Evolutionary conservation across 2,329 filamentous ascomycete species (phyloP).

Genomic region (Talaromyces piceae): DNA sequence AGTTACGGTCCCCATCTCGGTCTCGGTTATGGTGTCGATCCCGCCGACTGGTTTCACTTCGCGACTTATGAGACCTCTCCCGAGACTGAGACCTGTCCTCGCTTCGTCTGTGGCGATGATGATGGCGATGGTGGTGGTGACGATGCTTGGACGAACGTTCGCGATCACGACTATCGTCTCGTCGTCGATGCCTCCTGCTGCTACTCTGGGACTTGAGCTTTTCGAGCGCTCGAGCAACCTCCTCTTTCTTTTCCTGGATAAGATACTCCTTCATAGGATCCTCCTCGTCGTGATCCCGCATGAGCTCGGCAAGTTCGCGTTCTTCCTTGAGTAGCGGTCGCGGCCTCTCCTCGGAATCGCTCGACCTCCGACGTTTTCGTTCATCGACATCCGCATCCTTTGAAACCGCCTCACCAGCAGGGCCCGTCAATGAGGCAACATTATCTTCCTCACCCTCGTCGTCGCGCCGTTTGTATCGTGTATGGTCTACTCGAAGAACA

Average conservation of each 20-base stretch:
- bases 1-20: too few species aligned
- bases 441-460: constrained; percentile 50
- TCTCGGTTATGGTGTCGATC: too few species aligned
- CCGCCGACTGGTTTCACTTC: constrained; percentile 16
- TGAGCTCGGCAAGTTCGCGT: constrained; percentile 64
- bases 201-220: constrained; percentile 42
- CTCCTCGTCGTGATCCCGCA: constrained; percentile 80
- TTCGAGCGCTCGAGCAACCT: constrained; percentile 64
- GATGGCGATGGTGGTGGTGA: constrained; percentile 40
- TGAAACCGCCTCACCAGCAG: constrained; percentile 27
- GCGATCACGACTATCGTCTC: constrained; percentile 24
- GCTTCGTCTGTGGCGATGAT: constrained; percentile 32
- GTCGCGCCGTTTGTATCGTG: constrained; percentile 80
- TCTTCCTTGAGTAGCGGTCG: constrained; percentile 73
- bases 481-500: constrained; percentile 81
- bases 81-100: constrained; percentile 25
- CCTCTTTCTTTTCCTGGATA: constrained; percentile 84
- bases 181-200: constrained; percentile 22
- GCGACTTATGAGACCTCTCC: constrained; percentile 24
- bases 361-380: constrained; percentile 25
- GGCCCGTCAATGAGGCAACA: constrained; percentile 44
- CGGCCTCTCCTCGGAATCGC: constrained; percentile 42
- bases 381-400: constrained; percentile 26
- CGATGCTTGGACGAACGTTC: constrained; percentile 38
- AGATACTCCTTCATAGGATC: constrained; percentile 95